Percentiles rank a stretch among this genome's conserved stretches.
Conservation (phyloP, 441 rosid genomes). For the Syzygium malaccense region DNA sequence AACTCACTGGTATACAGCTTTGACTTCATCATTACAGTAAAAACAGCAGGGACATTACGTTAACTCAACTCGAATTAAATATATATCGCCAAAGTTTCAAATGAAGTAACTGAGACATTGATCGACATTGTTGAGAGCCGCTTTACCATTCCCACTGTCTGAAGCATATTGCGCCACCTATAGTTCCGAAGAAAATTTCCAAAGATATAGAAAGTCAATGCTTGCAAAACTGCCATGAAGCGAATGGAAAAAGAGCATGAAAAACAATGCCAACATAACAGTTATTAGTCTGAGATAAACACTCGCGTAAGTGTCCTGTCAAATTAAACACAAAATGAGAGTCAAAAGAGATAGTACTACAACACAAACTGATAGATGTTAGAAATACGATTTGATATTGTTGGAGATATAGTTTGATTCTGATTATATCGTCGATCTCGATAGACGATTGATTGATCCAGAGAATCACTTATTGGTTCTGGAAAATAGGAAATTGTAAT, state of each 20-base stretch:
- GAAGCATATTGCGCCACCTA: conserved; percentile 89
- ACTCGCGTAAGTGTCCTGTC: not conserved
- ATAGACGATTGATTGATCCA: no score
- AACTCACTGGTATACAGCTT: not conserved
- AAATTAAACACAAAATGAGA: not conserved
- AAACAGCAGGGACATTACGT: not conserved
- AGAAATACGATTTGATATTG: no score
- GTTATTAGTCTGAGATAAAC: not conserved
- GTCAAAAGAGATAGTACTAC: not conserved
- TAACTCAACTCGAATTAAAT: not conserved
- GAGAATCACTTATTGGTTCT: no score
- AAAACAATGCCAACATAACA: not conserved
- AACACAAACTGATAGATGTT: not conserved
- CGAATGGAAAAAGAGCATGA: conserved; percentile 15
- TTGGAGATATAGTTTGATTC: no score
- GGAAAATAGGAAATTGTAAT: no score
- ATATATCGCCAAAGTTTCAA: not conserved
- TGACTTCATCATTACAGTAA: not conserved
- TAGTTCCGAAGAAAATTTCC: conserved; percentile 34
- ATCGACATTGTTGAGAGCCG: conserved; percentile 55
- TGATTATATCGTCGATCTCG: no score
- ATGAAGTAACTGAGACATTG: conserved; percentile 57
- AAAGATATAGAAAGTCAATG: conserved; percentile 31
- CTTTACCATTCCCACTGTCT: conserved; percentile 58
- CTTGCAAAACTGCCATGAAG: conserved; percentile 28